Base-by-base conservation (phyloP, 768 basidiomycete genomes). In the Clathrus columnatus region DNA sequence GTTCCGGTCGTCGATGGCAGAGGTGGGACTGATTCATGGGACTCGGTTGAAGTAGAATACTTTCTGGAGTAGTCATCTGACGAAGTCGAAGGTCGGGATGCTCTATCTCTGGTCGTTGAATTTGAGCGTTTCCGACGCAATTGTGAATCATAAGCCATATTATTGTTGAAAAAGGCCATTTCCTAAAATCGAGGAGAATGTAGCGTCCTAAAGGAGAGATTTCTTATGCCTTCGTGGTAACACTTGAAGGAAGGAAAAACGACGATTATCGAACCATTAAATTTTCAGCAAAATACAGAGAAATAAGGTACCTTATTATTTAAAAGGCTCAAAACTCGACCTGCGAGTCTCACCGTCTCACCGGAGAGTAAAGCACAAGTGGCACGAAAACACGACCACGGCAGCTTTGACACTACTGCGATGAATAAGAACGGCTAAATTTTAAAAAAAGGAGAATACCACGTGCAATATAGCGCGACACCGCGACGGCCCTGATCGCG, bases 91-190 rank as follows among this genome's bases (percentile, higher is more conserved):
- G 28, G 29, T 16, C 41, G 7, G 18, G 51, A 45, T 24, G 51
- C 16, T 27, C 23, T 23, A 17, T 48, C 54, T 48, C 54, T 46
- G 42, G 16, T 48, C 7, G 46, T 27, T 26, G 51, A 53, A 5
- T 24, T 44, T 4, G 54, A 55, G 28, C 54, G 54, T 24, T 55
- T 48, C 30, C 46, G 1, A 29, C 46, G 54, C 28, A 48, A 30
- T 23, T 55, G 44, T 29, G 54, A 28, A 36, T 55, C 54, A 29
- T 55, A 47, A 6, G 46, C 24, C 5, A 10, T 24, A 17, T 7
- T 48, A 30, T 36, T 55, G 27, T 30, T 36, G 45, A 55, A 47
- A 24, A 55, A 55, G 3, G 54, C 54, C 54, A 55, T 55, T 29
- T 18, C n/a, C 41, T 42, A 42, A n/a, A n/a, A n/a, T n/a, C n/a